Percentiles rank a stretch among this genome's conserved stretches.
These are phyloP conservation scores for Fragaria ananassa DNA, from an alignment of 306 rosid genomes.

Conservation along the genomic window DNA sequence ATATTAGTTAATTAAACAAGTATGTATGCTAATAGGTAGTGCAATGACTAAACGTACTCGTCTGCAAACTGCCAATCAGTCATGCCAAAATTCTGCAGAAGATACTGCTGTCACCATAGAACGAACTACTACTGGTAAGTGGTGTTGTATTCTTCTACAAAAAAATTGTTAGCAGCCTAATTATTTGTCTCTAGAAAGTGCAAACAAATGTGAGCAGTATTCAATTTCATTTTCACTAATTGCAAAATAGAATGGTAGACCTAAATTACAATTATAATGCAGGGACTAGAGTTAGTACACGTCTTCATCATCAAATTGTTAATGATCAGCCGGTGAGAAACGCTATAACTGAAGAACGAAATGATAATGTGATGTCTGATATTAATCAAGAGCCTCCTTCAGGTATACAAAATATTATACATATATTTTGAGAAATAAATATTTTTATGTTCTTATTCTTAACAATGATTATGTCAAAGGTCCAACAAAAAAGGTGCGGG, in stretches of 20 bases:
- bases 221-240: neutral
- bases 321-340: too few relatives aligned
- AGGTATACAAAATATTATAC: too few relatives aligned
- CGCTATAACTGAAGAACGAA: too few relatives aligned
- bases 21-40: neutral
- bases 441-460: neutral
- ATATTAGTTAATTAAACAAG: neutral
- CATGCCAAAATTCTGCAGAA: neutral
- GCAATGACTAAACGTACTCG: neutral
- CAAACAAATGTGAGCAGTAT: too few relatives aligned
- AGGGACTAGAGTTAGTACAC: neutral
- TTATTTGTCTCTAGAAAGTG: too few relatives aligned
- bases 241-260: neutral
- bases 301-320: neutral
- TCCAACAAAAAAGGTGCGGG: neutral
- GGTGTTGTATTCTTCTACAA: too few relatives aligned
- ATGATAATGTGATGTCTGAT: neutral
- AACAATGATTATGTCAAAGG: neutral
- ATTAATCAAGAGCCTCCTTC: neutral
- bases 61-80: neutral
- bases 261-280: neutral
- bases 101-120: neutral
- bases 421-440: neutral
- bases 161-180: too few relatives aligned
- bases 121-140: neutral